phyloP scores from a whole-genome alignment of 139 green algal genomes.

The Mesotaenium endlicherianum region DNA sequence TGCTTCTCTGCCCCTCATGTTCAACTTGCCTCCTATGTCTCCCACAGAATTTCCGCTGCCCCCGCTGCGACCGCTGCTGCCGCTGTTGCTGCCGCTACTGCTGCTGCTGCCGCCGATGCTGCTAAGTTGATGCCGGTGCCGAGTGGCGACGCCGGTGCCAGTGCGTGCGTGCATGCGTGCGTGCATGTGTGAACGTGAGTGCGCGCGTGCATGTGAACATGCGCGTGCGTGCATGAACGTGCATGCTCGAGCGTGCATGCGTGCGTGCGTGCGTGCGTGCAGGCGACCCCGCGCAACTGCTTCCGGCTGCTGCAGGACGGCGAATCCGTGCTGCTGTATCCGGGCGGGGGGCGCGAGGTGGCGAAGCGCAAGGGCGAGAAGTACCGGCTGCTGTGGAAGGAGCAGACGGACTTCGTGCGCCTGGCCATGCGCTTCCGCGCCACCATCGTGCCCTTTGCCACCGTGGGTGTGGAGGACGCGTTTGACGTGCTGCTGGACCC shows the following conservation, averaged over 20 bases:
- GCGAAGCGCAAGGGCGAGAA: constrained; percentile 65
- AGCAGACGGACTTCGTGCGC: constrained; percentile 83
- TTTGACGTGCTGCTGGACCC: constrained; percentile 53
- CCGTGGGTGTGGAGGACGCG: constrained; percentile 75
- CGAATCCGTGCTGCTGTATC: constrained; percentile 35
- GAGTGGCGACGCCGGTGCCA: background rate
- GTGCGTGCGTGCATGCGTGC: background rate
- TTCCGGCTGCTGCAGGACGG: constrained; percentile 21
- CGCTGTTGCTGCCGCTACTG: too few species aligned
- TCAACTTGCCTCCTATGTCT: too few species aligned
- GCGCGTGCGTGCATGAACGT: background rate
- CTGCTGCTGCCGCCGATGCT: too few species aligned
- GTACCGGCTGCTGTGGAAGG: constrained; percentile 89
- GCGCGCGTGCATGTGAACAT: background rate
- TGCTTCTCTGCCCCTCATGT: too few species aligned
- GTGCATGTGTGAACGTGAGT: background rate
- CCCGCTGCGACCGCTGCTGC: too few species aligned
- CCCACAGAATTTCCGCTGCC: too few species aligned
- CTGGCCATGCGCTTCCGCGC: constrained; percentile 81
- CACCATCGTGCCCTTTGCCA: constrained; percentile 87
- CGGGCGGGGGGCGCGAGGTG: constrained; percentile 36
- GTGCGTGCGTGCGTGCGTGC: background rate
- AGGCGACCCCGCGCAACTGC: constrained; percentile 29
- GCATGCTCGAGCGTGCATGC: background rate
- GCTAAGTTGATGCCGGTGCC: too few species aligned